phyloP scores from a whole-genome alignment of 441 rosid genomes.

The Erysimum cheiri region DNA sequence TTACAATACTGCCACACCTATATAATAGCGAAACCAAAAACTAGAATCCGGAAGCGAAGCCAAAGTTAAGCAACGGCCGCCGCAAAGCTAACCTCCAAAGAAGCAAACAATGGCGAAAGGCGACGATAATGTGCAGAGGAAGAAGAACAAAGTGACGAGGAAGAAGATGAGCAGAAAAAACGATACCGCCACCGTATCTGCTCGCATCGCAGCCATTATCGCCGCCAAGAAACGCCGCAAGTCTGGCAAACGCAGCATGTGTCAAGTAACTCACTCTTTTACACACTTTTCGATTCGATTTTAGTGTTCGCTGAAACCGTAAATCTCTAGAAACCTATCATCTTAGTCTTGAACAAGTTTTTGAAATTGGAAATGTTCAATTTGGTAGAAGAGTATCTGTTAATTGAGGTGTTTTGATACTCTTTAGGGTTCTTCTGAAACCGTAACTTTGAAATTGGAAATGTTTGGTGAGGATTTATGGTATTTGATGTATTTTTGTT shows the following conservation, averaged over 20 bases:
- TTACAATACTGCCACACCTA: neutral
- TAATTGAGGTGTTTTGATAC: neutral
- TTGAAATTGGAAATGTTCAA: neutral
- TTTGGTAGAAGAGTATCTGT: neutral
- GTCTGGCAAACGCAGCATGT: conserved; percentile 75
- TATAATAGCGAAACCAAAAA: neutral
- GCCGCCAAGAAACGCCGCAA: conserved; percentile 89
- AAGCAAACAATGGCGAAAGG: conserved; percentile 72
- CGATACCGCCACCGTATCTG: conserved; percentile 62
- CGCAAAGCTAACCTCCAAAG: conserved; percentile 27
- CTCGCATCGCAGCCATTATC: conserved; percentile 82
- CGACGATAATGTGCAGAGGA: conserved; percentile 63
- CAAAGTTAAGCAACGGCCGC: conserved; percentile 37
- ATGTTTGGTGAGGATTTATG: too few relatives aligned
- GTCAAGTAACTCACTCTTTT: conserved; percentile 56
- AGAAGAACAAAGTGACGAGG: conserved; percentile 68
- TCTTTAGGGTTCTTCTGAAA: neutral
- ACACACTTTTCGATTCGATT: neutral
- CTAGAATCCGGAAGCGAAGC: conserved; percentile 9
- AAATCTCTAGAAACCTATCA: neutral
- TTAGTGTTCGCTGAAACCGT: neutral
- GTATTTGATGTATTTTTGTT: neutral
- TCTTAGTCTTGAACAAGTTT: neutral
- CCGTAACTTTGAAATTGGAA: too few relatives aligned
- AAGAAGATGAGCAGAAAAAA: conserved; percentile 58